Evolutionary conservation across 2,329 filamentous ascomycete genomes (phyloP).

Genomic region (Phaeosphaeriaceae sp.): DNA sequence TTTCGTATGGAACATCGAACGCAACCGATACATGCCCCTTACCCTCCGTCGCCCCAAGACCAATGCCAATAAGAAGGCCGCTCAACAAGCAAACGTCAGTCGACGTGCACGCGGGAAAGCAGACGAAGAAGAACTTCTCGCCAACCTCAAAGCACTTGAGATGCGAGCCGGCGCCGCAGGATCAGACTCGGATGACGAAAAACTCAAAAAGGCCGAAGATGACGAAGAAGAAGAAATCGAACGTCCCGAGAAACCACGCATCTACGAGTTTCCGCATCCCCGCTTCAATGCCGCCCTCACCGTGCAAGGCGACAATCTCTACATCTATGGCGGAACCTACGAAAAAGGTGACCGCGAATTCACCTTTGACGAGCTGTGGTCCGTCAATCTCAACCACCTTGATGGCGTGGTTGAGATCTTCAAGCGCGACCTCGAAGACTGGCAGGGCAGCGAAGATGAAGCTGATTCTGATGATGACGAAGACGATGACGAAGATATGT

Average conservation of each 20-base stretch:
- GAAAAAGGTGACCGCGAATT: slow-evolving; percentile 95
- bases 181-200: slow-evolving; percentile 44
- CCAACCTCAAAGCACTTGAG: slow-evolving; percentile 85
- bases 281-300: slow-evolving; percentile 91
- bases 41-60: slow-evolving; percentile 75
- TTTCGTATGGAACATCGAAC: slow-evolving; percentile 92
- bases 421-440: slow-evolving; percentile 83
- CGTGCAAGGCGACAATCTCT: slow-evolving; percentile 90
- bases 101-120: slow-evolving; percentile 78
- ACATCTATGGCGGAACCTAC: slow-evolving; percentile 93
- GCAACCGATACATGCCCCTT: slow-evolving; percentile 92
- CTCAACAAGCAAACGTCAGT: slow-evolving; percentile 40
- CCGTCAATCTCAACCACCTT: slow-evolving; percentile 91
- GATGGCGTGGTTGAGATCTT: slow-evolving; percentile 94
- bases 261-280: slow-evolving; percentile 85
- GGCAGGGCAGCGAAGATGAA: slow-evolving; percentile 65
- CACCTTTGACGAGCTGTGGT: slow-evolving; percentile 94
- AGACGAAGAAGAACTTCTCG: slow-evolving; percentile 87
- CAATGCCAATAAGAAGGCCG: slow-evolving; percentile 66
- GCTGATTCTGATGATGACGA: slow-evolving; percentile 53
- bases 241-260: slow-evolving; percentile 60
- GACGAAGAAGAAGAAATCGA: slow-evolving; percentile 60
- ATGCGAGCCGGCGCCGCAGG: slow-evolving; percentile 70
- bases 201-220: slow-evolving; percentile 33
- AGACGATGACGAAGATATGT: slow-evolving; percentile 36